Evolutionary conservation across 1,284 basidiomycete species (phyloP).

Genomic region (Fistulinella staudtii): DNA sequence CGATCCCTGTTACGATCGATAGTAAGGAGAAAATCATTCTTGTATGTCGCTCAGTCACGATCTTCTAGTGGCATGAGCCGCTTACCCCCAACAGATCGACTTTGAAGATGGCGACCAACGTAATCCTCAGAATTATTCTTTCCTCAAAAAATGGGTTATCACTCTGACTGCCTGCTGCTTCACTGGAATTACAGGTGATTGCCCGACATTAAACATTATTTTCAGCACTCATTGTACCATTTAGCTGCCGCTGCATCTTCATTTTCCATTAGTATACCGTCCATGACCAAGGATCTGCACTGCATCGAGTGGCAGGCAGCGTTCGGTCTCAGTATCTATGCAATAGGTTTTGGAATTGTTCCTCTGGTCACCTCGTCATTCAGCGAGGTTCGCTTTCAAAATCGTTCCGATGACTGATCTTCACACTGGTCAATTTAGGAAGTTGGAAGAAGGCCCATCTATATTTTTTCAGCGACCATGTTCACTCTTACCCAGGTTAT

Average conservation of each 20-base stretch:
- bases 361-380: conserved; percentile 47
- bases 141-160: conserved; percentile 25
- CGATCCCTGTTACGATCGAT: neutral
- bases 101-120: conserved; percentile 26
- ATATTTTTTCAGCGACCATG: conserved; percentile 37
- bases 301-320: conserved; percentile 34
- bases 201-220: neutral
- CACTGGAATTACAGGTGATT: conserved; percentile 14
- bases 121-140: conserved; percentile 22
- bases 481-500: conserved; percentile 39
- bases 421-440: conserved; percentile 38
- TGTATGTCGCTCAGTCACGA: neutral
- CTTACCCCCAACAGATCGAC: conserved; percentile 22
- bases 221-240: conserved; percentile 1
- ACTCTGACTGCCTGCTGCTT: conserved; percentile 24
- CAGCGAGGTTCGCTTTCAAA: conserved; percentile 33
- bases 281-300: conserved; percentile 41
- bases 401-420: conserved; percentile 33
- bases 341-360: conserved; percentile 43
- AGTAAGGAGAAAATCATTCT: neutral
- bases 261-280: conserved; percentile 37
- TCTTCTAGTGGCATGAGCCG: neutral
- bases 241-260: conserved; percentile 35
- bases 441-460: conserved; percentile 45
- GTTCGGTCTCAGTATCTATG: conserved; percentile 39